These are phyloP conservation scores for Aspergillus sp. DNA, from an alignment of 2,329 filamentous ascomycete genomes.

Conservation along the genomic window DNA sequence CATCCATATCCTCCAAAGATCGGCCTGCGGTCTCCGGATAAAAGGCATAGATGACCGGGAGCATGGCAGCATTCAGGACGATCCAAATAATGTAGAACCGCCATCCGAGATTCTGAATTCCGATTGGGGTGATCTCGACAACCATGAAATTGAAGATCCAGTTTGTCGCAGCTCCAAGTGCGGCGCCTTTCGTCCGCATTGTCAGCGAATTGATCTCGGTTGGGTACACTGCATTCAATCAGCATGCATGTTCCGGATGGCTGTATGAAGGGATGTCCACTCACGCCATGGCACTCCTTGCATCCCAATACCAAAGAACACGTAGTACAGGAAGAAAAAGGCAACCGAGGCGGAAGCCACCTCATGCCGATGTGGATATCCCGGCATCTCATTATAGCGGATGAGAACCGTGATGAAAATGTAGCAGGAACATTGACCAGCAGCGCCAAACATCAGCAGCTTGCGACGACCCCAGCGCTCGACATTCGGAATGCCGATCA, in stretches of 20 bases:
- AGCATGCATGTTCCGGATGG: too few species aligned
- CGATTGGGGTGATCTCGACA: slow-evolving; percentile 45
- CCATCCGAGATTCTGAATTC: slow-evolving; percentile 41
- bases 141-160: too few species aligned
- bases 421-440: too few species aligned
- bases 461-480: not conserved
- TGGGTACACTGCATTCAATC: too few species aligned
- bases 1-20: not conserved
- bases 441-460: not conserved
- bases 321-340: not conserved
- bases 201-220: slow-evolving; percentile 50
- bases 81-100: slow-evolving; percentile 46
- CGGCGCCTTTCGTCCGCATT: slow-evolving; percentile 49
- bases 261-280: too few species aligned
- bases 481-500: slow-evolving; percentile 25
- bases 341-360: not conserved
- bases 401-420: too few species aligned
- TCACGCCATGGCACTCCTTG: slow-evolving; percentile 42
- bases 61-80: slow-evolving; percentile 37
- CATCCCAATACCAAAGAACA: slow-evolving; percentile 46
- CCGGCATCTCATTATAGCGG: too few species aligned
- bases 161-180: slow-evolving; percentile 48
- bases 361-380: too few species aligned
- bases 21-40: not conserved
- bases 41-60: not conserved